Percentiles rank a stretch among this genome's conserved stretches.
phyloP scores from a whole-genome alignment of 1,284 basidiomycete species.

The Cryptococcus sp. region DNA sequence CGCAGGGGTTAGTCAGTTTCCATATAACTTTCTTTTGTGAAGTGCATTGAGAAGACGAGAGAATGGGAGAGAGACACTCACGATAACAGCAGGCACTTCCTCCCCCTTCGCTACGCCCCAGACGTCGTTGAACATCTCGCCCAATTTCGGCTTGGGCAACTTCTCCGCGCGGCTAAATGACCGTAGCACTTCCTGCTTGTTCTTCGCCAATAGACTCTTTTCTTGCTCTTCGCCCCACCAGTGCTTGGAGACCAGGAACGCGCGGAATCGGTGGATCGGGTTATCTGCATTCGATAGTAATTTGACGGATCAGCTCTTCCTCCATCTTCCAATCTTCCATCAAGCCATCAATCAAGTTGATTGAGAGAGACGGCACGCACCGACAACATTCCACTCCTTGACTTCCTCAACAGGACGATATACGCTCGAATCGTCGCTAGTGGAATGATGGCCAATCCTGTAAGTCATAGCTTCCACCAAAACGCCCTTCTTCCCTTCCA shows the following conservation, averaged over 20 bases:
- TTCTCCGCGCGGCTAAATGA: conserved; percentile 78
- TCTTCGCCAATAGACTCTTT: conserved; percentile 65
- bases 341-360: background rate
- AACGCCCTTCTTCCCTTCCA: conserved; percentile 78
- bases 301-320: no score
- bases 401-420: conserved; percentile 84
- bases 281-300: conserved; percentile 66
- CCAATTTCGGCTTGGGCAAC: conserved; percentile 67
- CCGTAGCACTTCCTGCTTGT: conserved; percentile 72
- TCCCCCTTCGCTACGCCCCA: conserved; percentile 62
- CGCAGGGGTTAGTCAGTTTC: background rate
- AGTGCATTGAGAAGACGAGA: no score
- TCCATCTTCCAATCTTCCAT: no score
- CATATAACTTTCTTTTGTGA: no score
- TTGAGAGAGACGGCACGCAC: conserved; percentile 26
- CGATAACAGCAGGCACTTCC: conserved; percentile 79
- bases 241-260: conserved; percentile 75
- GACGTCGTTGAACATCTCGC: conserved; percentile 82
- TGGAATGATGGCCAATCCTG: conserved; percentile 91
- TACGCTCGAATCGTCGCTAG: conserved; percentile 89
- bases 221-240: conserved; percentile 85
- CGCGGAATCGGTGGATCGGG: conserved; percentile 79
- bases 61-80: conserved; percentile 54
- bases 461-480: conserved; percentile 92
- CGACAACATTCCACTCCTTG: conserved; percentile 76